Evolutionary conservation across 2,329 filamentous ascomycete species (phyloP).

Genomic region (Epicoccum sorghinum): DNA sequence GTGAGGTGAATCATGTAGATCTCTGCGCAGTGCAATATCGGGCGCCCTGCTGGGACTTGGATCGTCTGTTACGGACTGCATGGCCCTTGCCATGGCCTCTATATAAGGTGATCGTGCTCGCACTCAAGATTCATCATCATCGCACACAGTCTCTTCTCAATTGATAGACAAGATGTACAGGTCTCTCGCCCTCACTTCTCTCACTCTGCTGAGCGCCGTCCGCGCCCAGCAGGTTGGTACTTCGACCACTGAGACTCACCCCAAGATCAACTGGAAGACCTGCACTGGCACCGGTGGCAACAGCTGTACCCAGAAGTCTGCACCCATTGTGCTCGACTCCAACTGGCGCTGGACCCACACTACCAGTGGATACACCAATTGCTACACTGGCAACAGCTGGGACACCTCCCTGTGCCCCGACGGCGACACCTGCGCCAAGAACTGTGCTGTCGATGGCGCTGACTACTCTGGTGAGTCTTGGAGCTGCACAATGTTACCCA

Average conservation of each 20-base stretch:
- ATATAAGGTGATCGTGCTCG: constrained; percentile 35
- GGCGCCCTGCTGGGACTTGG: constrained; percentile 24
- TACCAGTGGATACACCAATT: constrained; percentile 54
- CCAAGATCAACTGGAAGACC: constrained; percentile 47
- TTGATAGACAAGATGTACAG: constrained; percentile 47
- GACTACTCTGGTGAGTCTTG: constrained; percentile 46
- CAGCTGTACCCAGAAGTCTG: constrained; percentile 47
- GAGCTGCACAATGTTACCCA: no score
- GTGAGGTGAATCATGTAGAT: constrained; percentile 17
- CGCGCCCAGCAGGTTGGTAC: constrained; percentile 52
- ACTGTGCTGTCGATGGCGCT: constrained; percentile 52
- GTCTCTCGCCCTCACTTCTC: constrained; percentile 47
- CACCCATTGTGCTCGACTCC: constrained; percentile 51
- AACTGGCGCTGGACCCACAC: constrained; percentile 60
- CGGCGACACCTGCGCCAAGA: constrained; percentile 45
- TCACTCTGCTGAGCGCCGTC: constrained; percentile 49
- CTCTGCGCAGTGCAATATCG: constrained; percentile 25
- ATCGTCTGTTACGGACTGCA: constrained; percentile 16
- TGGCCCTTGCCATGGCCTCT: constrained; percentile 8
- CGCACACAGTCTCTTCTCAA: constrained; percentile 35
- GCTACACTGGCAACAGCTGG: constrained; percentile 56
- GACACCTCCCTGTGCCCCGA: constrained; percentile 50
- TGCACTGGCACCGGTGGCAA: constrained; percentile 49
- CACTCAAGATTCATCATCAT: constrained; percentile 21
- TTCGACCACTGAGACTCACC: constrained; percentile 49